Evolutionary conservation across 331 rosid genomes (phyloP), one percentile per base, ranked within the genome.

Genomic region (Pyracantha coccinea): DNA sequence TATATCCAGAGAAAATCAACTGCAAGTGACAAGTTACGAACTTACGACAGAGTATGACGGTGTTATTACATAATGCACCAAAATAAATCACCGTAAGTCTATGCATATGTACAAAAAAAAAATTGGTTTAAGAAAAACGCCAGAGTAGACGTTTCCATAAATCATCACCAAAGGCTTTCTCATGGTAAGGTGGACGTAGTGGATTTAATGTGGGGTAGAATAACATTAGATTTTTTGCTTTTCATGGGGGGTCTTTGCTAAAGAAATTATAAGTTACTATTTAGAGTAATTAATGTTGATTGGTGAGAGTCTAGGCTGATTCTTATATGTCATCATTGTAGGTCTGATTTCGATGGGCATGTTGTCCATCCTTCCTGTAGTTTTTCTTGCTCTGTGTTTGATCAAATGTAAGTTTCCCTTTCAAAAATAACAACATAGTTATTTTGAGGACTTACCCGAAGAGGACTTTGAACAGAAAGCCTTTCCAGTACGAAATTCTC

Each of bases 401-500:
- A 69, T 25, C 10, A 16, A 31, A 20, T 52, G 16, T n/a, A 15
- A 4, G 28, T 69, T 47, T 52, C 29, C 10, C 31, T 53, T 31
- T 35, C 1, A 29, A 69, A 50, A 29, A 4, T 29, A 53, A 23
- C 53, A 15, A 32, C 20, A 71, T 31, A 27, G 50, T 71, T 71
- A 55, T 57, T 71, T 31, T 60, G 53, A 31, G 20, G 75, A 72
- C 86, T 87, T 89, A 94, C 99, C 97, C 99, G 96, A 73, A 94
- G 85, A 78, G 99, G 97, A 86, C 96, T 92, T 80, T 94, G 99
- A 74, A 86, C 93, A 17, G 99, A 92, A 78, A 94, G 93, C 75
- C 97, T 90, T 90, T 94, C 99, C 84, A 92, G 81, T 78, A 94
- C 97, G 78, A 94, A 92, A 79, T 94, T 94, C 89, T 92, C 97